Evolutionary conservation across 2,329 filamentous ascomycete species (phyloP).

Genomic region (Scedosporium dehoogii): DNA sequence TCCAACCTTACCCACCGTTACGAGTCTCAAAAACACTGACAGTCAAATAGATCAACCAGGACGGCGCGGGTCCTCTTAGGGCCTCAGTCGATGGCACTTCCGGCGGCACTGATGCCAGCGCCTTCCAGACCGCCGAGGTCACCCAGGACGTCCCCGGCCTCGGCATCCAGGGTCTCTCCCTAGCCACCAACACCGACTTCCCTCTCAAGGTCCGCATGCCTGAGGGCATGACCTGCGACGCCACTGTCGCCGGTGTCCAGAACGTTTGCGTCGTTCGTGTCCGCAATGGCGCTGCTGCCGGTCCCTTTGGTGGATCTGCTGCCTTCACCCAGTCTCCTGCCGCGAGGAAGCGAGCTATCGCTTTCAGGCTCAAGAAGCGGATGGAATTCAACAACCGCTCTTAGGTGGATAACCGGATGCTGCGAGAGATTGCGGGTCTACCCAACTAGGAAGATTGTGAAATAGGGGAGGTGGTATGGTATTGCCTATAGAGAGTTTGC

Average conservation of each 20-base stretch:
- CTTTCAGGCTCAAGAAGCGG: slow-evolving; percentile 34
- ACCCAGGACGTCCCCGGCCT: slow-evolving; percentile 52
- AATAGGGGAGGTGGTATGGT: too few relatives aligned
- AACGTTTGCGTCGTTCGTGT: slow-evolving; percentile 58
- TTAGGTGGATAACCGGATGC: neutral
- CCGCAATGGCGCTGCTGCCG: slow-evolving; percentile 50
- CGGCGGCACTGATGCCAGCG: slow-evolving; percentile 47
- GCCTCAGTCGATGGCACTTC: slow-evolving; percentile 53
- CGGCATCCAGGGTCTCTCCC: slow-evolving; percentile 44
- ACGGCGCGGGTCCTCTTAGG: slow-evolving; percentile 54
- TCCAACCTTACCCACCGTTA: neutral
- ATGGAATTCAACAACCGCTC: slow-evolving; percentile 19
- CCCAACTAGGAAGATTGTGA: too few relatives aligned
- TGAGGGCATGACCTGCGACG: slow-evolving; percentile 56
- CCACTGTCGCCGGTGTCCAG: slow-evolving; percentile 43
- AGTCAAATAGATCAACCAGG: slow-evolving; percentile 54
- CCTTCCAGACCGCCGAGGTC: slow-evolving; percentile 51
- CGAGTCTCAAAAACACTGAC: slow-evolving; percentile 1
- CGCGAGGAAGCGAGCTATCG: slow-evolving; percentile 52
- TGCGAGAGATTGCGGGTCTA: too few relatives aligned
- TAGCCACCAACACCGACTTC: slow-evolving; percentile 53
- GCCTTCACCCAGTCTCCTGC: slow-evolving; percentile 52
- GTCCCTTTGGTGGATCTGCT: slow-evolving; percentile 57
- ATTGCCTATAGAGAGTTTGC: too few relatives aligned
- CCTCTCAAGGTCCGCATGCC: slow-evolving; percentile 57